These are phyloP conservation scores for Suhomyces canberraensis DNA, from an alignment of 805 yeast species.

Conservation along the genomic window DNA sequence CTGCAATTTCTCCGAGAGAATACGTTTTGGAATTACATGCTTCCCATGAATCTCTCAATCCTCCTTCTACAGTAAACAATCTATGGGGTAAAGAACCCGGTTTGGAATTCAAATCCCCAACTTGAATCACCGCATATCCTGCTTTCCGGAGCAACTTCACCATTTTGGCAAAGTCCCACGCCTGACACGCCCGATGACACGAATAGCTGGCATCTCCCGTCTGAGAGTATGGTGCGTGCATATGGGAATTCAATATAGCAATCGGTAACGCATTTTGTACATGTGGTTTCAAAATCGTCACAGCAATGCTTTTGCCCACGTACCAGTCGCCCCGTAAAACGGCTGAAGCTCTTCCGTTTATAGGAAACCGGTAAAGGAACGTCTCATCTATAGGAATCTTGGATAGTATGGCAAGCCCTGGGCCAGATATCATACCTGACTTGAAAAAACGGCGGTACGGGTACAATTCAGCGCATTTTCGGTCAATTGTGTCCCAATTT, in stretches of 20 bases:
- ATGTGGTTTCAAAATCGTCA: constrained; percentile 58
- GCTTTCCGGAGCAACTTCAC: constrained; percentile 59
- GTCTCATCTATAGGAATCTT: constrained; percentile 79
- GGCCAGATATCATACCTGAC: constrained; percentile 87
- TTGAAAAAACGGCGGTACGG: constrained; percentile 70
- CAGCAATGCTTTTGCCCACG: constrained; percentile 87
- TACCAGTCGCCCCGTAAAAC: constrained; percentile 95
- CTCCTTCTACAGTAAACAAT: constrained; percentile 66
- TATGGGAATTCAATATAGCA: constrained; percentile 85
- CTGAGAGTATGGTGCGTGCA: constrained; percentile 93
- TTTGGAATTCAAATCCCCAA: constrained; percentile 88
- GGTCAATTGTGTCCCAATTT: constrained; percentile 71
- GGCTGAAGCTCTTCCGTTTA: constrained; percentile 93
- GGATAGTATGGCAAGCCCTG: constrained; percentile 84
- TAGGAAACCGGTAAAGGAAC: constrained; percentile 78
- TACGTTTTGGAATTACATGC: constrained; percentile 33
- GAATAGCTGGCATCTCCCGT: constrained; percentile 85
- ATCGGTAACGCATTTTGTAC: constrained; percentile 48
- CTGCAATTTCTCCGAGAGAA: constrained; percentile 20
- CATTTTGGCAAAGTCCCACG: constrained; percentile 86
- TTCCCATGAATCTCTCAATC: constrained; percentile 81
- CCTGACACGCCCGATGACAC: constrained; percentile 91
- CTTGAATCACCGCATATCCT: constrained; percentile 83
- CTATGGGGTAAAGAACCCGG: constrained; percentile 84
- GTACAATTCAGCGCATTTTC: constrained; percentile 42